Evolutionary conservation across 192 early-diverging fungal genomes (phyloP).

Genomic region (Phlyctochytrium planicorne): DNA sequence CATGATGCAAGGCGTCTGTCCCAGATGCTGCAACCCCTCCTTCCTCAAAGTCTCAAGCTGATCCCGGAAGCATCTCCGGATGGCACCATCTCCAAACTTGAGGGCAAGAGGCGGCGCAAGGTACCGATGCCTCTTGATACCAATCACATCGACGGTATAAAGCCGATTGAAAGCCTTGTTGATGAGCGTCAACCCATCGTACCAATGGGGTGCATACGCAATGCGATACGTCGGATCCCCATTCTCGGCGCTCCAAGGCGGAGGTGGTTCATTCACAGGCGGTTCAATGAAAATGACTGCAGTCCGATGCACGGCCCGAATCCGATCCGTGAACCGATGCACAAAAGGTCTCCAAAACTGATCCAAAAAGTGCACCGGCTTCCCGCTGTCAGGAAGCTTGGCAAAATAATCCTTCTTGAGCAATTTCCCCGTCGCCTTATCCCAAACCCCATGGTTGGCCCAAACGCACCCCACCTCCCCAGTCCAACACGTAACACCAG

Average conservation of each 20-base stretch:
- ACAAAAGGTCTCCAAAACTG: constrained; percentile 75
- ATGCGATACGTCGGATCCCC: constrained; percentile 40
- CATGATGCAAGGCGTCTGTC: constrained; percentile 63
- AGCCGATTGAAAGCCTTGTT: constrained; percentile 56
- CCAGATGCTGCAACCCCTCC: constrained; percentile 39
- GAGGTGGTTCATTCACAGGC: constrained; percentile 60
- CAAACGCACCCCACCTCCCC: constrained; percentile 62
- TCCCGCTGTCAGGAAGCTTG: constrained; percentile 57
- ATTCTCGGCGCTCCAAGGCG: constrained; percentile 14
- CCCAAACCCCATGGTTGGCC: constrained; percentile 73
- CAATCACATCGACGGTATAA: constrained; percentile 57
- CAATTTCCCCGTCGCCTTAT: constrained; percentile 14
- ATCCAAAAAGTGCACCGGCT: constrained; percentile 56
- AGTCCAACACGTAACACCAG: constrained; percentile 32
- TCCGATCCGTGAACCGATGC: constrained; percentile 55
- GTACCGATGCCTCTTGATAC: constrained; percentile 51
- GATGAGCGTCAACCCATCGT: constrained; percentile 70
- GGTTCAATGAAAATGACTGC: constrained; percentile 75
- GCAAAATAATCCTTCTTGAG: constrained; percentile 67
- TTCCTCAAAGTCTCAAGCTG: constrained; percentile 27
- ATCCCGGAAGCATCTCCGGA: constrained; percentile 59
- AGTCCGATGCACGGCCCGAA: constrained; percentile 52
- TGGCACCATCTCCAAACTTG: constrained; percentile 69
- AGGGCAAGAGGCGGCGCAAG: constrained; percentile 56
- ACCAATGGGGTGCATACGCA: constrained; percentile 79